Evolutionary conservation across 2,329 filamentous ascomycete species (phyloP).

Genomic region (Metarhizium anisopliae): DNA sequence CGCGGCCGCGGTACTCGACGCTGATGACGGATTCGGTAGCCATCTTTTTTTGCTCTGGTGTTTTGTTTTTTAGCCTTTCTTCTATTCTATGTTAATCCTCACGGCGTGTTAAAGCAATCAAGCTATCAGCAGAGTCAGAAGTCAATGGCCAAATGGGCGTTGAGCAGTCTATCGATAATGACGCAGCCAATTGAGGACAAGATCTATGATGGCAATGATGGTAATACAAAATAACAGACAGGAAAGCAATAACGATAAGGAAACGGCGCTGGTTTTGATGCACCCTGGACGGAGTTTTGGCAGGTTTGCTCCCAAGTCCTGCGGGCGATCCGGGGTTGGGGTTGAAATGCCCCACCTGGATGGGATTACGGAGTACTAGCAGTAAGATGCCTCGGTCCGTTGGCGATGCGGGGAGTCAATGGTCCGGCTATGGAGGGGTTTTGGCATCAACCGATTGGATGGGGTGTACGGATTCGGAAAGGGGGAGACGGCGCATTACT

Average conservation of each 20-base stretch:
- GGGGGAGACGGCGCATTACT: not conserved
- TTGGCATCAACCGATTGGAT: not conserved
- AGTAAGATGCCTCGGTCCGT: not conserved
- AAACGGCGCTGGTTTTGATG: too few species aligned
- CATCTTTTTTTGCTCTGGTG: not conserved
- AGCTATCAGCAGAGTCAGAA: not conserved
- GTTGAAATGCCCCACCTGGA: not conserved
- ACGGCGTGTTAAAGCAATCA: not conserved
- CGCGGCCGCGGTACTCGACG: constrained; percentile 31
- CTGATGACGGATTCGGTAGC: constrained; percentile 18
- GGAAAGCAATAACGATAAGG: too few species aligned
- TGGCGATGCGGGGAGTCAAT: not conserved
- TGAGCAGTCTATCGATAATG: too few species aligned
- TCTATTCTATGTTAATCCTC: not conserved
- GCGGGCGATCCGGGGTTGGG: not conserved
- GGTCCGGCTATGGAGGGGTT: not conserved
- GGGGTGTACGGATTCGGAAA: not conserved
- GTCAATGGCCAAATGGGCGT: too few species aligned
- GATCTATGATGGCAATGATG: too few species aligned
- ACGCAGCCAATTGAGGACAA: too few species aligned
- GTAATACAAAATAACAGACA: too few species aligned
- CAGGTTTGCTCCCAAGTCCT: not conserved
- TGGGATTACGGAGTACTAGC: not conserved
- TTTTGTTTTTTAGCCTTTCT: not conserved
- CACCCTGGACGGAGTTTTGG: not conserved